phyloP scores from a whole-genome alignment of 75 land plant species.

The Picea sitchensis region DNA sequence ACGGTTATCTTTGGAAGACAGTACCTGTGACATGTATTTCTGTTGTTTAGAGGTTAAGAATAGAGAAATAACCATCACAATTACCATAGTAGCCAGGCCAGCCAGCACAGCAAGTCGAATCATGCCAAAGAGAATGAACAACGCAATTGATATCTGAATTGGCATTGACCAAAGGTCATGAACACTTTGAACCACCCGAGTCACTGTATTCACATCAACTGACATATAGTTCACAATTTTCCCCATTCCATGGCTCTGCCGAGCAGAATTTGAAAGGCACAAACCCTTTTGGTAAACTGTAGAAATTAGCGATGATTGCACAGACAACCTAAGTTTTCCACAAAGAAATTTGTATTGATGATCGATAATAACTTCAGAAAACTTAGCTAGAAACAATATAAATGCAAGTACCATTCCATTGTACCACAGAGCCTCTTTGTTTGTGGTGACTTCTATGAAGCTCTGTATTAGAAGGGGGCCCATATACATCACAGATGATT shows the following conservation, averaged over 20 bases:
- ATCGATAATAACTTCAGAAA: constrained; percentile 30
- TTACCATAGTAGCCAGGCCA: constrained; percentile 31
- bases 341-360: constrained; percentile 39
- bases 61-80: constrained; percentile 13
- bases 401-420: constrained; percentile 24
- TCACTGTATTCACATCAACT: constrained; percentile 36
- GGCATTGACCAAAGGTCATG: constrained; percentile 51
- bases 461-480: constrained; percentile 45
- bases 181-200: constrained; percentile 21
- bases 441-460: constrained; percentile 32
- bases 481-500: constrained; percentile 39
- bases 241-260: constrained; percentile 32
- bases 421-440: background rate
- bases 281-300: constrained; percentile 35
- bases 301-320: constrained; percentile 28
- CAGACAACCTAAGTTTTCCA: constrained; percentile 22
- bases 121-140: constrained; percentile 25
- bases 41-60: constrained; percentile 11
- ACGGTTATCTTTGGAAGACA: constrained; percentile 28
- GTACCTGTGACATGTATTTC: constrained; percentile 14
- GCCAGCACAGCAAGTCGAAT: constrained; percentile 40
- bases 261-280: constrained; percentile 32
- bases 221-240: constrained; percentile 46
- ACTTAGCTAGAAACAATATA: constrained; percentile 26
- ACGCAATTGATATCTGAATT: constrained; percentile 30